Percentiles rank a stretch among this genome's conserved stretches.
Conservation (phyloP, 208 protist species). For the Trichomonas vaginalis region DNA sequence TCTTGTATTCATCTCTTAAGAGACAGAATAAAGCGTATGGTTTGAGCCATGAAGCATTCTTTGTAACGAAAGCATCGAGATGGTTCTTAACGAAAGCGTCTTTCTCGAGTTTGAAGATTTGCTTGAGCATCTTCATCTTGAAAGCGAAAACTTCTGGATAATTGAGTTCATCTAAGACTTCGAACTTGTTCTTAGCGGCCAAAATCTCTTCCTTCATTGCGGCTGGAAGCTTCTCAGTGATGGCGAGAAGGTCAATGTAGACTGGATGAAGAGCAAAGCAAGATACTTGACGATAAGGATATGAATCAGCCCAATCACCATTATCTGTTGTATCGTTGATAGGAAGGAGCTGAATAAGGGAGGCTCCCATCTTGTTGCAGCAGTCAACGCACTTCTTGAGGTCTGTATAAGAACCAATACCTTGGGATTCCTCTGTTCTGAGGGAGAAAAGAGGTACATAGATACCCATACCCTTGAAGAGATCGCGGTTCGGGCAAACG, state of each 20-base stretch:
- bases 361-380: neutral
- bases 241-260: neutral
- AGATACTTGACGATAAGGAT: neutral
- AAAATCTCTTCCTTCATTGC: neutral
- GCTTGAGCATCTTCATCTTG: neutral
- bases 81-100: neutral
- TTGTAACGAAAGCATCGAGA: neutral
- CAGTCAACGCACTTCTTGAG: neutral
- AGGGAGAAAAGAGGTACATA: neutral
- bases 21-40: neutral
- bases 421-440: neutral
- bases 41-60: neutral
- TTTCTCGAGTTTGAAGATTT: neutral
- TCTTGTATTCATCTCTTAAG: neutral
- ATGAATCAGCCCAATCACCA: neutral
- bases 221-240: neutral
- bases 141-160: neutral
- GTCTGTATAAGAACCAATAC: neutral
- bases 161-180: neutral
- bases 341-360: neutral
- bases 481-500: neutral
- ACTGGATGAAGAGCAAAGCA: neutral
- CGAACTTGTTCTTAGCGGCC: neutral
- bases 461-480: neutral
- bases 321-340: neutral